phyloP scores from a whole-genome alignment of 306 rosid species.

The Inga laurina region DNA sequence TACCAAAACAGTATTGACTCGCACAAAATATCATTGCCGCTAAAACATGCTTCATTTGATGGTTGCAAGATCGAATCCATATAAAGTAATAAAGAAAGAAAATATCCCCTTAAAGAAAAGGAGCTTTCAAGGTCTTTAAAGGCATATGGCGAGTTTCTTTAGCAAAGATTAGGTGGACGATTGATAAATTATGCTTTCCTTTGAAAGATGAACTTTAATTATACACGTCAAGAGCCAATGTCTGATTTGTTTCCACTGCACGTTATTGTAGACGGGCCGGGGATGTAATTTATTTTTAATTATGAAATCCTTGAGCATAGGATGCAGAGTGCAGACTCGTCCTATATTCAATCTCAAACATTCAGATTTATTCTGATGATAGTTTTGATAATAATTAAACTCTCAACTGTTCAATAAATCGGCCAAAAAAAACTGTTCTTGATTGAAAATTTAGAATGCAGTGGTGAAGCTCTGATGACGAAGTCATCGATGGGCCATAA shows the following conservation, averaged over 20 bases:
- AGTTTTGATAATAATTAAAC: background rate
- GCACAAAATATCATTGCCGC: background rate
- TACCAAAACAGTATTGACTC: background rate
- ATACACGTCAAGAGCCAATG: slow-evolving; percentile 10
- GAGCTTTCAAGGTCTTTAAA: slow-evolving; percentile 2
- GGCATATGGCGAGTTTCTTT: slow-evolving; percentile 1
- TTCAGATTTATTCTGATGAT: background rate
- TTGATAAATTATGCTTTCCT: background rate
- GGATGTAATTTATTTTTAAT: slow-evolving; percentile 28
- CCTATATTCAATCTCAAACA: background rate
- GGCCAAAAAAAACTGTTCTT: background rate
- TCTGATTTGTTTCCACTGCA: slow-evolving; percentile 43
- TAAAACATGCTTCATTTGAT: background rate
- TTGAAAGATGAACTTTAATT: background rate
- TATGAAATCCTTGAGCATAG: background rate
- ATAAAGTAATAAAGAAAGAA: background rate
- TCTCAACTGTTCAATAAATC: background rate
- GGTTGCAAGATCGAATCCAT: background rate
- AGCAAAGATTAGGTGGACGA: background rate
- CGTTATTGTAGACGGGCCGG: slow-evolving; percentile 55
- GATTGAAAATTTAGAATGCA: too few species aligned
- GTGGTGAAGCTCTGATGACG: too few species aligned
- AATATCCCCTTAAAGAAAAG: slow-evolving; percentile 1
- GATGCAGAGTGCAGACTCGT: background rate
- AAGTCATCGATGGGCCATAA: background rate